Percentiles rank a stretch among this genome's conserved stretches.
phyloP scores from a whole-genome alignment of 192 early-diverging fungal species.

The Linderina pennispora region DNA sequence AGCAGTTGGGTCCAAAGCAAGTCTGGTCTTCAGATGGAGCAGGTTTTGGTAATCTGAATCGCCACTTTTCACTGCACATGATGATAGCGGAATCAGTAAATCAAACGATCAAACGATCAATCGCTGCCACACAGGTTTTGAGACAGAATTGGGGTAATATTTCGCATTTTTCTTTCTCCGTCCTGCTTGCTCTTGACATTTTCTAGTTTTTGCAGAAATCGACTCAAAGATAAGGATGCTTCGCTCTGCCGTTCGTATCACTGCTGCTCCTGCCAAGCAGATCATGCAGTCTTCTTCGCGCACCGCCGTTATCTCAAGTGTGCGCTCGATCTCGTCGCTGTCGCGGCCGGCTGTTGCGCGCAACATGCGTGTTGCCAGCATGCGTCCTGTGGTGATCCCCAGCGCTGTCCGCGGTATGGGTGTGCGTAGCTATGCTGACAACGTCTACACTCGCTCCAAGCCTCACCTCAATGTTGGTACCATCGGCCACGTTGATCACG shows the following conservation, averaged over 20 bases:
- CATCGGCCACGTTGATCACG: conserved; percentile 99
- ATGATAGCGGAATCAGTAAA: no score
- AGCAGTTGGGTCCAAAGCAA: no score
- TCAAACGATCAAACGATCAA: no score
- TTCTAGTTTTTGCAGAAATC: no score
- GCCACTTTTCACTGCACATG: no score
- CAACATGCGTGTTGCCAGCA: conserved; percentile 7
- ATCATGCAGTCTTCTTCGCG: conserved; percentile 2
- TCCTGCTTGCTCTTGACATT: no score
- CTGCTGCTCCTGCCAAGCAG: conserved; percentile 7
- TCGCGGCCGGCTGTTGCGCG: conserved; percentile 16
- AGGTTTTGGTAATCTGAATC: no score
- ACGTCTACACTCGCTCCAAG: conserved; percentile 75
- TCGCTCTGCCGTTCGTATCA: conserved; percentile 17
- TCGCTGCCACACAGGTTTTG: no score
- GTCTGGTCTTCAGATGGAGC: no score
- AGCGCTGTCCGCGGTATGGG: conserved; percentile 15
- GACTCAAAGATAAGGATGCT: no score
- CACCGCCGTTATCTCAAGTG: conserved; percentile 4
- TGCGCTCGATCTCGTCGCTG: conserved; percentile 27
- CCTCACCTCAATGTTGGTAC: conserved; percentile 99
- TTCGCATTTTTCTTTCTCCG: no score
- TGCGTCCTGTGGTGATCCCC: conserved; percentile 1
- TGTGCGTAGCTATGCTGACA: conserved; percentile 46
- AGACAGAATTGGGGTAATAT: no score